Evolutionary conservation across 1,139 yeast species (phyloP), one percentile per base, ranked within the genome.

Genomic region (Citeromyces siamensis): DNA sequence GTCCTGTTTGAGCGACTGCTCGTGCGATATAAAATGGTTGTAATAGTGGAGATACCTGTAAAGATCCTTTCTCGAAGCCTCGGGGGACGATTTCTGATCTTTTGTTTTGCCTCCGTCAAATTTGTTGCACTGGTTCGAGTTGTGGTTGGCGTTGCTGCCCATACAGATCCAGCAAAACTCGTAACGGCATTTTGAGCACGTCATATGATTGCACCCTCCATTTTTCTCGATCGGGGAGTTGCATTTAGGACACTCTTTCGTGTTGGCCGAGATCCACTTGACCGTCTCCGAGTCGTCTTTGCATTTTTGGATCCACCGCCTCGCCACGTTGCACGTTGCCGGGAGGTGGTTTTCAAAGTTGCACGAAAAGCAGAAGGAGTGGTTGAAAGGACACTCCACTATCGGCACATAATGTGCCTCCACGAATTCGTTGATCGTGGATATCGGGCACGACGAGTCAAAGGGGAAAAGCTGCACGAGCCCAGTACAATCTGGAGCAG

Each of bases 131-230:
- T 75, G 71, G 56, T 75, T 86, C 27, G 66, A 64, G 1, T 75
- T 76, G 57, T 90, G 98, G n/a, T 59, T 60, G 1, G 53, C 50
- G 98, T 98, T 93, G 23, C 64, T 68, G 6, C 78, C 79, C 46
- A 74, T 56, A 55, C 99, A 90, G 36, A 86, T 76, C 99, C 99
- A 90, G 54, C 99, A 90, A 53, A 86, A 90, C 50, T 88, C 84
- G 52, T 73, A 60, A 9, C 56, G 54, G 55, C 99, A 90, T 43
- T 76, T 79, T 5, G 71, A 64, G 55, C 99, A 90, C 0, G 76
- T 70, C 95, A 90, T 88, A 58, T 90, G 98, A 58, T 90, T 88
- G 58, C 97, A 90, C 0, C 97, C 97, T 21, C 96, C 97, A 52
- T 80, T 81, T 52, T 88, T 71, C 41, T 58, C 72, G 36, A 68